A percentile compares a stretch with the other conserved stretches of the same genome.
These are phyloP conservation scores for Firmiana major DNA, from an alignment of 345 rosid species.

Conservation along the genomic window DNA sequence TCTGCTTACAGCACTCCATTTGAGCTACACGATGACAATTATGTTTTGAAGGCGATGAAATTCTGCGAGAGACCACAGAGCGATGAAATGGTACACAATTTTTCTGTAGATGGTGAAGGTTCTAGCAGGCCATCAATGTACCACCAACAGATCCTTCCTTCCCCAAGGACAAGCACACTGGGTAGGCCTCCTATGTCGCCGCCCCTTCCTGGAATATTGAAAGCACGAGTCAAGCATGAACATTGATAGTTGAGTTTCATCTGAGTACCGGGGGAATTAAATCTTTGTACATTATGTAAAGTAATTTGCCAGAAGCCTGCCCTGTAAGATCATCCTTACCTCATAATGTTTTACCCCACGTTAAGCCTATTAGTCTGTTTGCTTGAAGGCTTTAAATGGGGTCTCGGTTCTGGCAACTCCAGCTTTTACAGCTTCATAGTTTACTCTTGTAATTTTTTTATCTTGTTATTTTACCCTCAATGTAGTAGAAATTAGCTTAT, in stretches of 20 bases:
- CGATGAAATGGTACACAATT: constrained; percentile 33
- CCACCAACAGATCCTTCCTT: constrained; percentile 44
- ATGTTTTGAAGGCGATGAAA: constrained; percentile 94
- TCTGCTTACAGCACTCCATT: constrained; percentile 81
- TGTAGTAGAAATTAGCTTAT: constrained; percentile 24
- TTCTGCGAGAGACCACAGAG: constrained; percentile 56
- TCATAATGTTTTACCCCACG: constrained; percentile 9
- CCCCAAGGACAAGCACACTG: constrained; percentile 30
- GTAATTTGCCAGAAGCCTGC: constrained; percentile 35
- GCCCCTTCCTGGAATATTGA: constrained; percentile 59
- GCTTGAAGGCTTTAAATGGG: constrained; percentile 2
- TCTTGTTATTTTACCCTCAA: neutral
- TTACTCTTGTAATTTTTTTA: constrained; percentile 28
- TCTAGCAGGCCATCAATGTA: constrained; percentile 46
- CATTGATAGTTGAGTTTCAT: constrained; percentile 32
- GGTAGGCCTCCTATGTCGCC: constrained; percentile 59
- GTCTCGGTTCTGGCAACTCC: constrained; percentile 18
- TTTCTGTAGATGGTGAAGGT: constrained; percentile 46
- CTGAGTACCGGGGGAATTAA: constrained; percentile 17
- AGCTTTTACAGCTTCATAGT: constrained; percentile 19
- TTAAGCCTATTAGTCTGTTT: neutral
- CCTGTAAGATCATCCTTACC: constrained; percentile 9
- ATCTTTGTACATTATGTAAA: constrained; percentile 68
- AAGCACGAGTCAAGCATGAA: constrained; percentile 74
- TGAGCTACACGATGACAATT: constrained; percentile 97